Base-by-base conservation (phyloP, 192 early-diverging fungal species). In the Coemansia sp. region DNA sequence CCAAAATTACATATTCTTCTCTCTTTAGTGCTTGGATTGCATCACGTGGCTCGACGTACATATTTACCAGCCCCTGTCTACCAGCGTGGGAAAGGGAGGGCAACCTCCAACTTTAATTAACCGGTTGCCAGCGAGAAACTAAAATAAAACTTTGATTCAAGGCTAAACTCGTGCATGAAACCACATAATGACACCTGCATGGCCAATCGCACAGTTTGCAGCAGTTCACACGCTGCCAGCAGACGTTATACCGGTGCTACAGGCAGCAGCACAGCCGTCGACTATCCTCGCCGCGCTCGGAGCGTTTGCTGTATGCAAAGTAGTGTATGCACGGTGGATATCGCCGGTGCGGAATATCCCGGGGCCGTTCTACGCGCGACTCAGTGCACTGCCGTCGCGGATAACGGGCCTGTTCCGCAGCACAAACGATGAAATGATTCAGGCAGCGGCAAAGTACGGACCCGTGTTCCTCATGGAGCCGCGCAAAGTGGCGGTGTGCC, bases 281-380 rank as follows among this genome's bases (percentile, higher is more conserved):
- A 40, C 49, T 10, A 20, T 62, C 5, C 40, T 53, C 47, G 48
- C 49, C 0, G 64, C 53, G 2, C 12, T 62, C 10, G 34, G 38
- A 0, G 59, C 44, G 7, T 73, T 64, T 19, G 44, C 42, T 0
- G 42, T n/a, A 2, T 73, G 49, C 50, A 42, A 34, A 28, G 19
- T 50, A 0, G 15, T 64, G 2, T 44, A 76, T 17, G 64, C 50
- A 19, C 61, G 53, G 4, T 65, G 19, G 14, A 17, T 78, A 2
- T 78, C 75, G 25, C 75, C 75, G 37, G 40, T 72, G 5, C 65
- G 69, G 28, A 57, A 22, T 4, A 52, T 78, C 9, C 75, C 75
- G 2, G 75, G 75, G 1, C 60, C 69, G 19, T 53, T 65, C 8
- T 31, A 57, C 5, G 42, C 69, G 15, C 64, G 68, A 19, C 15